A percentile compares a stretch with the other conserved stretches of the same genome.
Evolutionary conservation across 352 stramenopile species (phyloP).

Genomic region (Globisporangium cederbergense): DNA sequence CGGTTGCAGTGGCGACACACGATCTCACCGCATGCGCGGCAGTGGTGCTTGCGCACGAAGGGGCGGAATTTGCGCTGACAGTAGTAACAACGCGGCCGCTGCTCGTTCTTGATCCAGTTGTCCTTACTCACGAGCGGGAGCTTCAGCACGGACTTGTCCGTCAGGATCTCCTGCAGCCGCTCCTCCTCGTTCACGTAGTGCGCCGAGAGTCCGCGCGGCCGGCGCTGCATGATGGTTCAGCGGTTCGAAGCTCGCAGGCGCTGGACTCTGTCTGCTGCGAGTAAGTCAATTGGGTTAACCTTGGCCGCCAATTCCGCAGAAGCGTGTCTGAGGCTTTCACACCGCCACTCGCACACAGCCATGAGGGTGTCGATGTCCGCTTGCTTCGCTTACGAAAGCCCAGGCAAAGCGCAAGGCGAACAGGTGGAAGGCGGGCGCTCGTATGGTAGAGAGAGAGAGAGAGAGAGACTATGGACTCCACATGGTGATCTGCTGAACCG

Average conservation of each 20-base stretch:
- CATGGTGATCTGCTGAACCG: neutral
- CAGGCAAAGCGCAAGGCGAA: neutral
- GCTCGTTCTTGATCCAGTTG: constrained; percentile 75
- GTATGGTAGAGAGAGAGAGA: neutral
- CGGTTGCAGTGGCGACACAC: constrained; percentile 75
- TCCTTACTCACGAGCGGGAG: constrained; percentile 52
- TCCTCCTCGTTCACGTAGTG: constrained; percentile 48
- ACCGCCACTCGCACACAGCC: neutral
- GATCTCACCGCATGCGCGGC: constrained; percentile 73
- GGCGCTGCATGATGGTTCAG: constrained; percentile 11
- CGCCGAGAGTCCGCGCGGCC: constrained; percentile 47
- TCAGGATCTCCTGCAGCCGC: constrained; percentile 54
- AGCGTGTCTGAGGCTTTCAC: neutral
- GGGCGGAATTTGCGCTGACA: constrained; percentile 74
- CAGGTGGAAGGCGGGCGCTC: neutral
- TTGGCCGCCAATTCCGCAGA: constrained; percentile 1
- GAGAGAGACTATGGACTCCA: neutral
- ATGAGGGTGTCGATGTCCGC: neutral
- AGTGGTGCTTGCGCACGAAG: constrained; percentile 79
- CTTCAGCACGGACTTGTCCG: constrained; percentile 50
- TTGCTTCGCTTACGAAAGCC: neutral
- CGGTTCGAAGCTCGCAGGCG: neutral
- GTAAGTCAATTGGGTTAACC: neutral
- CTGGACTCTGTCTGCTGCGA: neutral
- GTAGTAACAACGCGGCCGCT: constrained; percentile 71